These are phyloP conservation scores for Ceratonia siliqua DNA, from an alignment of 306 rosid species.

Conservation along the genomic window DNA sequence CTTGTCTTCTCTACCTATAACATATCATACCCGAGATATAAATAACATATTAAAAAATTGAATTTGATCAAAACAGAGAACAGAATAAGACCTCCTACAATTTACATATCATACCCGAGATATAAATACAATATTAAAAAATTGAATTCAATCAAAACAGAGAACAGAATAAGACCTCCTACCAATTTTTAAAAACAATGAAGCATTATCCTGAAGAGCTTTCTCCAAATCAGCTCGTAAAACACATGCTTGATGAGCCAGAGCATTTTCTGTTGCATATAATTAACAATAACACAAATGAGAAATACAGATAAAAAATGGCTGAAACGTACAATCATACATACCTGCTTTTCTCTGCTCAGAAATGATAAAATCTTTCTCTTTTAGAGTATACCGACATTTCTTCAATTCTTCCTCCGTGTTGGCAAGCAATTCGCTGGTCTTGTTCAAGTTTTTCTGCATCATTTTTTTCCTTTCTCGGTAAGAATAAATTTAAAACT, in stretches of 20 bases:
- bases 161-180: not conserved
- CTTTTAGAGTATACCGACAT: constrained; percentile 56
- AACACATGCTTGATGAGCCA: constrained; percentile 63
- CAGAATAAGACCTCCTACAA: constrained; percentile 27
- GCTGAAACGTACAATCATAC: not conserved
- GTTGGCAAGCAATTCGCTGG: constrained; percentile 48
- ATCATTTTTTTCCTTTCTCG: not conserved
- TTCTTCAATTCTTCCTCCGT: constrained; percentile 54
- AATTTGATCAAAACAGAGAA: not conserved
- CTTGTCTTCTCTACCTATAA: constrained; percentile 64
- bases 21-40: not conserved
- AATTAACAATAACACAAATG: not conserved
- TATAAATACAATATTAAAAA: not conserved
- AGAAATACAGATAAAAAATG: not conserved
- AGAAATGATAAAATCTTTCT: constrained; percentile 55
- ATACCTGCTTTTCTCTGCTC: constrained; percentile 73
- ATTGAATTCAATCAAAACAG: too few species aligned
- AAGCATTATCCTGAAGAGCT: constrained; percentile 55
- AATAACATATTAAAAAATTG: too few species aligned
- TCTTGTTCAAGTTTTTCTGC: constrained; percentile 55
- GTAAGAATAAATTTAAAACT: not conserved
- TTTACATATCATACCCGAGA: not conserved
- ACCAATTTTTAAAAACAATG: constrained; percentile 59
- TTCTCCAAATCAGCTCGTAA: constrained; percentile 61
- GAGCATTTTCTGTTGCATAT: constrained; percentile 54